Conservation (phyloP, 192 early-diverging fungal genomes). For the Linnemannia zychae region DNA sequence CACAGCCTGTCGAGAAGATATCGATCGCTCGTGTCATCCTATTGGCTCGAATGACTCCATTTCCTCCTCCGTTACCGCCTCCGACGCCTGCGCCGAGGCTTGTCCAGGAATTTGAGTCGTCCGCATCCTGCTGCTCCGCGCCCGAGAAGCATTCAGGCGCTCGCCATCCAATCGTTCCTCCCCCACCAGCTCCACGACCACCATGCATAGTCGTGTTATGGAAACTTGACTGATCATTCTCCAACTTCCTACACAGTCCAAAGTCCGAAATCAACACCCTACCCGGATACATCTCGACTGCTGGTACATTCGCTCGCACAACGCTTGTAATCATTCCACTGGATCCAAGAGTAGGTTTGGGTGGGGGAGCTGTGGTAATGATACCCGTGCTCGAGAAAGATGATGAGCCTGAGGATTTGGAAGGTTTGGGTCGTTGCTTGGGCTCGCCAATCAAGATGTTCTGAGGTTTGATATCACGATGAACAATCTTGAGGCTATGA, state of each 20-base stretch:
- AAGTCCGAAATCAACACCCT: constrained; percentile 96
- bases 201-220: constrained; percentile 83
- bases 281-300: constrained; percentile 52
- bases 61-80: constrained; percentile 16
- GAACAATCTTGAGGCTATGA: constrained; percentile 95
- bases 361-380: constrained; percentile 27
- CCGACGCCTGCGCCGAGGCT: constrained; percentile 41
- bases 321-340: constrained; percentile 48
- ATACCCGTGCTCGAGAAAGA: neutral
- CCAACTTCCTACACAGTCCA: constrained; percentile 94
- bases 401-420: constrained; percentile 9
- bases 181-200: constrained; percentile 66
- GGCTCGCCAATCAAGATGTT: constrained; percentile 90
- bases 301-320: constrained; percentile 34
- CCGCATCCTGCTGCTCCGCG: constrained; percentile 28
- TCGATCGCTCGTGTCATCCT: constrained; percentile 91
- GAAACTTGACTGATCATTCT: constrained; percentile 94
- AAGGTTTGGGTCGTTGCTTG: constrained; percentile 61
- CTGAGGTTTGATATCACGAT: constrained; percentile 97
- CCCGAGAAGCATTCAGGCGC: constrained; percentile 87
- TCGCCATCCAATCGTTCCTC: constrained; percentile 96
- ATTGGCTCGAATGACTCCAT: constrained; percentile 18
- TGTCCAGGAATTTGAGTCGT: constrained; percentile 47
- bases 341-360: constrained; percentile 11
- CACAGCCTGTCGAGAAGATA: constrained; percentile 96